These are phyloP conservation scores for Oxytropis ochrocephala DNA, from an alignment of 306 rosid genomes.

Conservation along the genomic window DNA sequence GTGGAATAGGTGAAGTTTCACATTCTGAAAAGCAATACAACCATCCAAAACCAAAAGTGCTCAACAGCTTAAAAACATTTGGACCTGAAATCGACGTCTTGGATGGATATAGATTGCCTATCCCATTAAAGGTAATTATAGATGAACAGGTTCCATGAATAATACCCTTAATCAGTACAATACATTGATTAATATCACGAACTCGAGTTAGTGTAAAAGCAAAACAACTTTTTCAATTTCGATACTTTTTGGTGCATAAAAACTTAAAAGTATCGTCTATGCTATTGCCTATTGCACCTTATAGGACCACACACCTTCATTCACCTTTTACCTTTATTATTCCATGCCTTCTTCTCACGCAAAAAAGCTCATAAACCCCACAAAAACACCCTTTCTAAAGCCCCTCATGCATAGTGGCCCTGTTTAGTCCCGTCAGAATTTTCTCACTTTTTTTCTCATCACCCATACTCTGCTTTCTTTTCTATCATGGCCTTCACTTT, in stretches of 20 bases:
- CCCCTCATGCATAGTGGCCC: slow-evolving; percentile 17
- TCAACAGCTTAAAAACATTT: slow-evolving; percentile 2
- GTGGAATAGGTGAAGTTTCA: slow-evolving; percentile 27
- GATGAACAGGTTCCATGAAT: slow-evolving; percentile 25
- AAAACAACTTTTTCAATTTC: slow-evolving; percentile 22
- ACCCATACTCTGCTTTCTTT: neutral
- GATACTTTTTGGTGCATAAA: slow-evolving; percentile 1
- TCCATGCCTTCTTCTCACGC: slow-evolving; percentile 39
- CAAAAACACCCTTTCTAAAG: slow-evolving; percentile 26
- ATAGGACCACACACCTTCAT: slow-evolving; percentile 15
- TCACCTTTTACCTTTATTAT: slow-evolving; percentile 16
- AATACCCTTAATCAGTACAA: slow-evolving; percentile 5
- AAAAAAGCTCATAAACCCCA: slow-evolving; percentile 36
- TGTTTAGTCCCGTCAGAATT: slow-evolving; percentile 32
- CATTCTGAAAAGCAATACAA: slow-evolving; percentile 17
- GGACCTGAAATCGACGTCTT: slow-evolving; percentile 20
- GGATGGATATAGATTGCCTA: slow-evolving; percentile 1
- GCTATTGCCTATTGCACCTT: slow-evolving; percentile 4
- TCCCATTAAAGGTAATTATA: neutral
- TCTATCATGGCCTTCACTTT: slow-evolving; percentile 22
- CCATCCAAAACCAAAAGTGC: slow-evolving; percentile 12
- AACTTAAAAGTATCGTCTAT: slow-evolving; percentile 23
- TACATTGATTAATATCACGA: slow-evolving; percentile 22
- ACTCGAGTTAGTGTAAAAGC: slow-evolving; percentile 1
- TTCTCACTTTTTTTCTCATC: slow-evolving; percentile 1